phyloP scores from a whole-genome alignment of 768 basidiomycete species.

The Peribolospora baueri region DNA sequence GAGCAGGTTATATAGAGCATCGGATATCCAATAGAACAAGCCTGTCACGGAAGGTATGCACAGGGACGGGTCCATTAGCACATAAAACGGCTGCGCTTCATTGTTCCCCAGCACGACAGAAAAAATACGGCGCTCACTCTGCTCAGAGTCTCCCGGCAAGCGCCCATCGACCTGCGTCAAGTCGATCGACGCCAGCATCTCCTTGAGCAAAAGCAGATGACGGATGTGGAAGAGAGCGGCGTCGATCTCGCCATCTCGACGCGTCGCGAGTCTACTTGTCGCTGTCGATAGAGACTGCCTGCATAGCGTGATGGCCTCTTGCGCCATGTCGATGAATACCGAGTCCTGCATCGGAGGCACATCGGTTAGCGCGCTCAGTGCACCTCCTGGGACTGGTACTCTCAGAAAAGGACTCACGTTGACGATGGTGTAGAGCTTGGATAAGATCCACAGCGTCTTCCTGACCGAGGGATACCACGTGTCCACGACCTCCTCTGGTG shows the following conservation, averaged over 20 bases:
- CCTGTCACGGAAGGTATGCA: not conserved
- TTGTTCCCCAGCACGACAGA: not conserved
- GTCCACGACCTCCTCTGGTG: slow-evolving; percentile 46
- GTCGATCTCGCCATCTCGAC: slow-evolving; percentile 30
- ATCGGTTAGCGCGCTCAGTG: not conserved
- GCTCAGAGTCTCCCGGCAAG: no score
- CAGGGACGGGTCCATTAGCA: no score
- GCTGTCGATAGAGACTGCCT: slow-evolving; percentile 54
- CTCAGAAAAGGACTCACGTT: slow-evolving; percentile 33
- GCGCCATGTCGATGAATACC: slow-evolving; percentile 88
- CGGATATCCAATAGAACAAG: slow-evolving; percentile 1
- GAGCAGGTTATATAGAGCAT: slow-evolving; percentile 4
- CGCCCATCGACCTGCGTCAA: slow-evolving; percentile 26
- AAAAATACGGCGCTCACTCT: slow-evolving; percentile 19
- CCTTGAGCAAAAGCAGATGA: slow-evolving; percentile 74
- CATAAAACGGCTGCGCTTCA: not conserved
- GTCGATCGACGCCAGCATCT: slow-evolving; percentile 55
- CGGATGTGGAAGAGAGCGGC: slow-evolving; percentile 68
- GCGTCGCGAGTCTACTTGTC: slow-evolving; percentile 34
- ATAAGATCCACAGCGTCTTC: slow-evolving; percentile 75
- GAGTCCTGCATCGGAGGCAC: slow-evolving; percentile 35
- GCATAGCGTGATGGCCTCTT: slow-evolving; percentile 67
- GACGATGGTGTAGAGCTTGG: slow-evolving; percentile 70
- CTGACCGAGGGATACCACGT: slow-evolving; percentile 80
- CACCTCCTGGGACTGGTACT: not conserved